phyloP scores from a whole-genome alignment of 2,329 filamentous ascomycete genomes.

The Diplodia seriata region DNA sequence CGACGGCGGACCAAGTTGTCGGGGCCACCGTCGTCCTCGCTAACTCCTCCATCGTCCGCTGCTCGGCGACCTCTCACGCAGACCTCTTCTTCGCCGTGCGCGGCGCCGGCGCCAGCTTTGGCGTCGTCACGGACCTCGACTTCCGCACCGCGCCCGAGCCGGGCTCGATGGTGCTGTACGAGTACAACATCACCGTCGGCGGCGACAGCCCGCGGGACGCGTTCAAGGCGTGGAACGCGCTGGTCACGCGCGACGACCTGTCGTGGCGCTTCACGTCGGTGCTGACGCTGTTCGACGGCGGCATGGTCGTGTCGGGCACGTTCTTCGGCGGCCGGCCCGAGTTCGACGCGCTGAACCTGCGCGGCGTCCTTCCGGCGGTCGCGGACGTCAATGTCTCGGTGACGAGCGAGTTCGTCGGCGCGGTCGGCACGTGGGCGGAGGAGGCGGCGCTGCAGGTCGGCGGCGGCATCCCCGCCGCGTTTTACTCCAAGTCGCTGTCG shows the following conservation, averaged over 20 bases:
- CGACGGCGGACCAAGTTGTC: slow-evolving; percentile 45
- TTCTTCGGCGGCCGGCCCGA: slow-evolving; percentile 45
- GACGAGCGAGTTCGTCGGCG: slow-evolving; percentile 45
- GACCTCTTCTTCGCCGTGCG: slow-evolving; percentile 54
- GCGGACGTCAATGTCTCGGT: slow-evolving; percentile 39
- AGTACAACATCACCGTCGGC: slow-evolving; percentile 43
- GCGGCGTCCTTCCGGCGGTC: slow-evolving; percentile 37
- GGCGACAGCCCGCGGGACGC: too few relatives aligned
- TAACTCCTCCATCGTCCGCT: slow-evolving; percentile 49
- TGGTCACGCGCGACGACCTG: slow-evolving; percentile 44
- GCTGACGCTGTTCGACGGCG: slow-evolving; percentile 44
- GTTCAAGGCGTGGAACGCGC: slow-evolving; percentile 47
- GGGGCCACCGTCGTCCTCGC: slow-evolving; percentile 50
- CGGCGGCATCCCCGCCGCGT: slow-evolving; percentile 43
- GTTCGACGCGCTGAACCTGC: slow-evolving; percentile 46
- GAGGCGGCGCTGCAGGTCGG: slow-evolving; percentile 42
- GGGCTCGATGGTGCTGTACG: slow-evolving; percentile 43
- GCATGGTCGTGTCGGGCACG: slow-evolving; percentile 44
- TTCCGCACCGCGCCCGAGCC: slow-evolving; percentile 47
- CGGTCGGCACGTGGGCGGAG: slow-evolving; percentile 44
- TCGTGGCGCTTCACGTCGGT: slow-evolving; percentile 45
- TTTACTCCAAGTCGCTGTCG: slow-evolving; percentile 47
- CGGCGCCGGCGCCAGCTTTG: slow-evolving; percentile 53
- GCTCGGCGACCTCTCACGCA: slow-evolving; percentile 44
- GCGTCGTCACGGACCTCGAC: slow-evolving; percentile 51